Percentiles rank a stretch among this genome's conserved stretches.
Evolutionary conservation across 176 grass and related monocot species (phyloP).

Genomic region (Oryza rufipogon): DNA sequence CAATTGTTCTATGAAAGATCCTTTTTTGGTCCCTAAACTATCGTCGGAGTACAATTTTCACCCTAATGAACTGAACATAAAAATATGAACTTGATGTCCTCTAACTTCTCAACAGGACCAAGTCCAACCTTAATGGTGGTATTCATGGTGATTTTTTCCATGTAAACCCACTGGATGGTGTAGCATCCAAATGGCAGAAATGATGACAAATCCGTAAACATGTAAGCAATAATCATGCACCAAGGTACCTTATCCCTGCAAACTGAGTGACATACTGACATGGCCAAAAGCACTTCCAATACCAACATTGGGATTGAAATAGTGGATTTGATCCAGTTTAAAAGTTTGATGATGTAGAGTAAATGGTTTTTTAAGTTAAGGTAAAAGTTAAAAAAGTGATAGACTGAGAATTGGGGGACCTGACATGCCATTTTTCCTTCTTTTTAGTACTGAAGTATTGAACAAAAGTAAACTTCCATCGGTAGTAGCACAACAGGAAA

Average conservation of each 20-base stretch:
- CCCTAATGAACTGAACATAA: background rate
- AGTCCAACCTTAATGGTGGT: background rate
- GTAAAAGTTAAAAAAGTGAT: too few relatives aligned
- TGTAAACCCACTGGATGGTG: background rate
- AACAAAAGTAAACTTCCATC: background rate
- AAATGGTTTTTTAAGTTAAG: too few relatives aligned
- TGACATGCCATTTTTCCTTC: too few relatives aligned
- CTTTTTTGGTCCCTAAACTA: background rate
- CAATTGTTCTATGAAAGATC: background rate
- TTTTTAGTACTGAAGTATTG: background rate
- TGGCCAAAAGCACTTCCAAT: background rate
- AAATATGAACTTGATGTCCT: background rate
- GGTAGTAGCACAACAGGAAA: constrained; percentile 24
- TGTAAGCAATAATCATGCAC: too few relatives aligned
- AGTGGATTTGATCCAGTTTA: background rate
- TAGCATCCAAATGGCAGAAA: background rate
- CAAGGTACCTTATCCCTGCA: too few relatives aligned
- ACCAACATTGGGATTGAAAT: background rate
- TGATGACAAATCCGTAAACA: background rate
- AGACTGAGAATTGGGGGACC: too few relatives aligned
- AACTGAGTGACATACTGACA: too few relatives aligned
- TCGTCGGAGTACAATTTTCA: background rate
- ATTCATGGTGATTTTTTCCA: background rate
- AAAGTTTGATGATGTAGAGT: background rate
- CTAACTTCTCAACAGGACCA: background rate